phyloP scores from a whole-genome alignment of 2,329 filamentous ascomycete genomes.

The Scleromitrula shiraiana region DNA sequence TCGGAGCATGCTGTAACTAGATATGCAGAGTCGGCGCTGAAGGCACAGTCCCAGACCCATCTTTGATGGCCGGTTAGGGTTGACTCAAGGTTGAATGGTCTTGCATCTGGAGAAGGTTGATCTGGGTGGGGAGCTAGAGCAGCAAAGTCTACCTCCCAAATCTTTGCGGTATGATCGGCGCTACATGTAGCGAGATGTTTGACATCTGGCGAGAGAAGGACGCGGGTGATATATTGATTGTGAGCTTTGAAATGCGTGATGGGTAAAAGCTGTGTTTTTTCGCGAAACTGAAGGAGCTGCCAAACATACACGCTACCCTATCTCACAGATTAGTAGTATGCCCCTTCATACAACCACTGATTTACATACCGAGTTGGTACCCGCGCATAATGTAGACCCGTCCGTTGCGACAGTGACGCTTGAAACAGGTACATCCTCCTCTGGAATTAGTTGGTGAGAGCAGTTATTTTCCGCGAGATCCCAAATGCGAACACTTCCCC shows the following conservation, averaged over 20 bases:
- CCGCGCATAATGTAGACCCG: constrained; percentile 84
- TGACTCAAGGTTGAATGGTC: constrained; percentile 57
- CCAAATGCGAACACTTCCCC: constrained; percentile 91
- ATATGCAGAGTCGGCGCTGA: constrained; percentile 66
- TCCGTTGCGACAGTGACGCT: constrained; percentile 96
- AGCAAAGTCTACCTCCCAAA: constrained; percentile 85
- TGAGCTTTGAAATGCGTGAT: constrained; percentile 67
- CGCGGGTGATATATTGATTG: constrained; percentile 64
- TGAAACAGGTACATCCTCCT: constrained; percentile 87
- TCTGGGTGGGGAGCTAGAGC: constrained; percentile 32
- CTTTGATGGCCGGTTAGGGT: constrained; percentile 65
- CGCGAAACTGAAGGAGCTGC: constrained; percentile 70
- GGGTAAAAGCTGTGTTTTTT: constrained; percentile 61
- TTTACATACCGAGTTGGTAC: constrained; percentile 72
- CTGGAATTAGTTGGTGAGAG: constrained; percentile 90
- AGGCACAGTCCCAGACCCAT: constrained; percentile 75
- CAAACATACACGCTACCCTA: constrained; percentile 97
- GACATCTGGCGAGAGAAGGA: constrained; percentile 66
- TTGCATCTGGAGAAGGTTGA: constrained; percentile 31
- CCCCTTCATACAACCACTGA: not conserved
- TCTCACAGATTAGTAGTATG: constrained; percentile 5
- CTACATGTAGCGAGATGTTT: constrained; percentile 68
- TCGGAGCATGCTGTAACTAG: constrained; percentile 67
- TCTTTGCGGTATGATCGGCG: constrained; percentile 78
- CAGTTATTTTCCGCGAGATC: constrained; percentile 96